These are phyloP conservation scores for Lactuca sativa DNA, from an alignment of 129 eudicot genomes.

Conservation along the genomic window DNA sequence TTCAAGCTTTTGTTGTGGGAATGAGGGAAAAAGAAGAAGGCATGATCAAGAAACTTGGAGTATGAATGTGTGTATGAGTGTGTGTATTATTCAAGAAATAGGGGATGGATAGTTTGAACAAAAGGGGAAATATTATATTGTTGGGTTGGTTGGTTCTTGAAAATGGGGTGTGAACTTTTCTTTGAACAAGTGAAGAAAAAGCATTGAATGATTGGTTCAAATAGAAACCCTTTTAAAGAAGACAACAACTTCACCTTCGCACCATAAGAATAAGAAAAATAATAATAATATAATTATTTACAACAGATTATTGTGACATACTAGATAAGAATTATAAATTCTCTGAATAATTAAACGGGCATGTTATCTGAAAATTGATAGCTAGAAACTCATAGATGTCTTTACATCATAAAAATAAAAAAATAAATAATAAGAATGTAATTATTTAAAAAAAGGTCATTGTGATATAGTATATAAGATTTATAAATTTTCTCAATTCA, in stretches of 20 bases:
- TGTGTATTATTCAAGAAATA: slow-evolving; percentile 2
- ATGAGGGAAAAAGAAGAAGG: slow-evolving; percentile 18
- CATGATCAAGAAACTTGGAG: slow-evolving; percentile 23
- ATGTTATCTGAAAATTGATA: too few species aligned
- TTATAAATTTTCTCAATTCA: too few species aligned
- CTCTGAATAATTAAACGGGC: too few species aligned
- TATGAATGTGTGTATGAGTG: slow-evolving; percentile 12
- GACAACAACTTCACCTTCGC: slow-evolving; percentile 17
- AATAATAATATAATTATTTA: too few species aligned
- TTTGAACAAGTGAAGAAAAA: slow-evolving; percentile 23
- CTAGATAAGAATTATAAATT: too few species aligned
- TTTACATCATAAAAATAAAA: too few species aligned
- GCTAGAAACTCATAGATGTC: too few species aligned
- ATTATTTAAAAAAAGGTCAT: too few species aligned
- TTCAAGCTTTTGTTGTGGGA: slow-evolving; percentile 6
- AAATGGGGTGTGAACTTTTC: slow-evolving; percentile 23
- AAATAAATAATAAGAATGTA: too few species aligned
- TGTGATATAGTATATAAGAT: too few species aligned
- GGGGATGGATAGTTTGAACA: slow-evolving; percentile 24
- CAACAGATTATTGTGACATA: too few species aligned
- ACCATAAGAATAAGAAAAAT: not conserved
- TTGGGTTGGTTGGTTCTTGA: slow-evolving; percentile 39
- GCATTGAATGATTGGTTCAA: slow-evolving; percentile 33
- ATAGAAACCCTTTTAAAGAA: slow-evolving; percentile 27
- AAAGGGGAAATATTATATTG: slow-evolving; percentile 39